Evolutionary conservation across 306 rosid species (phyloP).

Genomic region (Rubus parviflorus): DNA sequence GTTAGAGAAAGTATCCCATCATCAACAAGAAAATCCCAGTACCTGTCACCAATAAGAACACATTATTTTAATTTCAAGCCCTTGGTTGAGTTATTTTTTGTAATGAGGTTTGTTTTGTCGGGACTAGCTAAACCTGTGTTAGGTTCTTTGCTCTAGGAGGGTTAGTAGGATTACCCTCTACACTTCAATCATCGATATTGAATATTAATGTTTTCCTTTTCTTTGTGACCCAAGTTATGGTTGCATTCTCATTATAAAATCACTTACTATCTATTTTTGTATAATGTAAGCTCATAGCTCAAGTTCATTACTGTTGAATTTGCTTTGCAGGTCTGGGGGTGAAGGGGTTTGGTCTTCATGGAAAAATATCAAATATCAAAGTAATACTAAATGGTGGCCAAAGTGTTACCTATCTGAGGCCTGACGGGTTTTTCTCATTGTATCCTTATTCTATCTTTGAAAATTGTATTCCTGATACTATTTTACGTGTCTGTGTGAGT

Average conservation of each 20-base stretch:
- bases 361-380: constrained; percentile 75
- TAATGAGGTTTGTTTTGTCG: background rate
- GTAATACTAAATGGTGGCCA: constrained; percentile 94
- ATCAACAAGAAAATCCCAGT: background rate
- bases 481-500: background rate
- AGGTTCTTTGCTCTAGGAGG: background rate
- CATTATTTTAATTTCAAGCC: background rate
- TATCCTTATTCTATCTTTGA: constrained; percentile 55
- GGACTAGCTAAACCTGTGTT: background rate
- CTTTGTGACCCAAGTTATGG: background rate
- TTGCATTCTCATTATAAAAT: background rate
- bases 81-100: background rate
- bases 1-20: background rate
- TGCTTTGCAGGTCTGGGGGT: constrained; percentile 56
- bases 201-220: background rate
- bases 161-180: background rate
- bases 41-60: background rate
- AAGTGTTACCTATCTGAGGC: constrained; percentile 82
- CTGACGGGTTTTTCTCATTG: constrained; percentile 96
- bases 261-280: background rate
- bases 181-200: background rate
- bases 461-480: constrained; percentile 17
- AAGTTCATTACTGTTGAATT: constrained; percentile 3
- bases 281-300: constrained; percentile 1
- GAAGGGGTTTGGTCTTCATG: constrained; percentile 64